These are phyloP conservation scores for Paratinospora sagittata DNA, from an alignment of 164 flowering plant genomes.

Conservation along the genomic window DNA sequence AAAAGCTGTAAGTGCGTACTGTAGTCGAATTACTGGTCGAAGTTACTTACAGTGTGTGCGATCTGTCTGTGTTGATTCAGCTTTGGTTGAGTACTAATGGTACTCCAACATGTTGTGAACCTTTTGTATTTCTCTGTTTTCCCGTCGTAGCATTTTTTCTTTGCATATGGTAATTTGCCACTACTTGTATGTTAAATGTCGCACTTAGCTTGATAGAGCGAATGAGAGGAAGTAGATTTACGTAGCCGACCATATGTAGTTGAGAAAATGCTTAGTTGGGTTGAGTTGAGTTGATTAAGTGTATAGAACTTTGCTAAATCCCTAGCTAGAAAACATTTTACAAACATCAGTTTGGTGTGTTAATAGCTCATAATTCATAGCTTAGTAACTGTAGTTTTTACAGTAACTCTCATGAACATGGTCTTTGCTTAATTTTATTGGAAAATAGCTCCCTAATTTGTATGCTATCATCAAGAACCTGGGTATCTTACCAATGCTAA, in stretches of 20 bases:
- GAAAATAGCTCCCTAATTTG: too few relatives aligned
- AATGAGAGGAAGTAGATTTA: too few relatives aligned
- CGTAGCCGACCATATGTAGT: too few relatives aligned
- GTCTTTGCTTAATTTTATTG: neutral
- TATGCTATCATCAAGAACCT: neutral
- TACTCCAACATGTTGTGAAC: too few relatives aligned
- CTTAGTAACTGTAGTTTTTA: neutral
- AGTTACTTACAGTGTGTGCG: too few relatives aligned
- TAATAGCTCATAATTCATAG: neutral
- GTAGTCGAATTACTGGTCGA: neutral
- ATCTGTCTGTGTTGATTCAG: neutral
- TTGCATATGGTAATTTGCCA: too few relatives aligned
- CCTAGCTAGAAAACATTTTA: neutral
- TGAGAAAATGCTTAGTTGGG: too few relatives aligned
- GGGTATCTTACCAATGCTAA: neutral
- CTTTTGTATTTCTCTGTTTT: neutral
- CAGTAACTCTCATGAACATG: neutral
- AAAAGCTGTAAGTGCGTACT: slow-evolving; percentile 52
- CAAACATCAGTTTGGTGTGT: neutral
- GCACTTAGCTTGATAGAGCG: too few relatives aligned
- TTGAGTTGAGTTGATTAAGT: too few relatives aligned
- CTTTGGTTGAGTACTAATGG: neutral
- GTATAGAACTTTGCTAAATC: too few relatives aligned
- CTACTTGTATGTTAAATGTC: too few relatives aligned
- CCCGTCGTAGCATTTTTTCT: neutral